Conservation (phyloP, 768 basidiomycete species). For the Lactarius quietus region DNA sequence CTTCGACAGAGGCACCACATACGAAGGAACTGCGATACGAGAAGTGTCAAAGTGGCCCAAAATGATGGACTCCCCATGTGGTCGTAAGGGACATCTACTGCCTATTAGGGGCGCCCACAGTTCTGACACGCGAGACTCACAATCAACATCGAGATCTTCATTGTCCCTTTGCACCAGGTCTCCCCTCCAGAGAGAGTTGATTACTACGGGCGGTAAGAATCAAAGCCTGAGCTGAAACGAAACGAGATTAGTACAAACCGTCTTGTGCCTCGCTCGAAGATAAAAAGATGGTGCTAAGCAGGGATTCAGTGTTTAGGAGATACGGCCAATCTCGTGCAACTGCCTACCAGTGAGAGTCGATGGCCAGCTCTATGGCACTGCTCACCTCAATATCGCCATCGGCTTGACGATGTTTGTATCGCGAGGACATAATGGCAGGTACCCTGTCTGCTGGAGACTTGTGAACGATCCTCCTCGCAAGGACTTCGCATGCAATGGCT, state of each 20-base stretch:
- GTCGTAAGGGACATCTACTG: constrained; percentile 59
- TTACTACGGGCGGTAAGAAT: constrained; percentile 49
- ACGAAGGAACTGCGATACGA: constrained; percentile 79
- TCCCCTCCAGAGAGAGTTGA: constrained; percentile 79
- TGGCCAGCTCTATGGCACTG: constrained; percentile 85
- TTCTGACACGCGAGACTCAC: constrained; percentile 37
- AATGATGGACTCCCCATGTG: constrained; percentile 49
- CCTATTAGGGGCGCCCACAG: constrained; percentile 14
- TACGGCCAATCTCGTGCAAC: constrained; percentile 6
- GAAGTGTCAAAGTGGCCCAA: constrained; percentile 72
- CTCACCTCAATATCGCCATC: constrained; percentile 79
- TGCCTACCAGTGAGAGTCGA: constrained; percentile 80
- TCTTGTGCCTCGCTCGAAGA: constrained; percentile 84
- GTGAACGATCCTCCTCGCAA: constrained; percentile 80
- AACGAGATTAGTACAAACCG: constrained; percentile 41
- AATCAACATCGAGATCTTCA: constrained; percentile 73
- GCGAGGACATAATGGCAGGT: constrained; percentile 68
- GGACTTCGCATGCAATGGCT: constrained; percentile 82
- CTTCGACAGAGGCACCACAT: background rate
- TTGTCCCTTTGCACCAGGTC: constrained; percentile 77
- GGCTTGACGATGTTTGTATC: constrained; percentile 64
- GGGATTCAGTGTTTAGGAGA: background rate
- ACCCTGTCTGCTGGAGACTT: constrained; percentile 58
- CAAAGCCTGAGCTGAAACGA: constrained; percentile 1
- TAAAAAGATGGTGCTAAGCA: constrained; percentile 67